phyloP scores from a whole-genome alignment of 2,329 filamentous ascomycete species.

The Drechslera avenae region DNA sequence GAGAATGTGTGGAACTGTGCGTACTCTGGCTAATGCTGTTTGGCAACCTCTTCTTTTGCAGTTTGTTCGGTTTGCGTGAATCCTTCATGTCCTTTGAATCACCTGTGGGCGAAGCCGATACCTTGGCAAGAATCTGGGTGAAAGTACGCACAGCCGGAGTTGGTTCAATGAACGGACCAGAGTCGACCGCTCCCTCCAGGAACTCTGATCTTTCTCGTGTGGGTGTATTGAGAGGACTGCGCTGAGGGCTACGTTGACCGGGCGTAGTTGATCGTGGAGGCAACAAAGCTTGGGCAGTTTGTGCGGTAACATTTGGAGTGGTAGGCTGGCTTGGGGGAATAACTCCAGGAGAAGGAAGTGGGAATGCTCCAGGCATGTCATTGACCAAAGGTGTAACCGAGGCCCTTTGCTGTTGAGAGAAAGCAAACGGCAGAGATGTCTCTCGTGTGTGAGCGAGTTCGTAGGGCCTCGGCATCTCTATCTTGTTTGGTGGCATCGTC shows the following conservation, averaged over 20 bases:
- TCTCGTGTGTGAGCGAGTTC: conserved; percentile 6
- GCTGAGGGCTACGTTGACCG: conserved; percentile 16
- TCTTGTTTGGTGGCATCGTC: conserved; percentile 29
- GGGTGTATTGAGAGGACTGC: conserved; percentile 35
- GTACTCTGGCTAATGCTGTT: conserved; percentile 82
- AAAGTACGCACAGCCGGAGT: conserved; percentile 43
- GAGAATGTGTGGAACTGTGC: conserved; percentile 84
- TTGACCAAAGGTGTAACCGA: conserved; percentile 36
- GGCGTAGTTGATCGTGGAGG: conserved; percentile 23
- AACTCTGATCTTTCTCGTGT: conserved; percentile 43
- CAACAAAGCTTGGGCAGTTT: conserved; percentile 27
- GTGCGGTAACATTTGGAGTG: conserved; percentile 37
- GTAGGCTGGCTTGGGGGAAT: conserved; percentile 48
- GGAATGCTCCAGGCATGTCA: conserved; percentile 64
- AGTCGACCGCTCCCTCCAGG: conserved; percentile 38
- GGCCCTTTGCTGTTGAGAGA: conserved; percentile 27
- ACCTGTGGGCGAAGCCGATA: conserved; percentile 65
- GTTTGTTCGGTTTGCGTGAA: conserved; percentile 78
- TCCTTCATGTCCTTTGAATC: conserved; percentile 42
- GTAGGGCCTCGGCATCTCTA: conserved; percentile 32
- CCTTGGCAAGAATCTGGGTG: conserved; percentile 45
- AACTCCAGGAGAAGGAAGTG: conserved; percentile 56
- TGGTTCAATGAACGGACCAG: conserved; percentile 28
- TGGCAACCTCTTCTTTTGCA: conserved; percentile 80
- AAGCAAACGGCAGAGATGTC: not conserved